Percentiles rank a stretch among this genome's conserved stretches.
Evolutionary conservation across 352 stramenopile species (phyloP).

Genomic region (Phytophthora meadii): DNA sequence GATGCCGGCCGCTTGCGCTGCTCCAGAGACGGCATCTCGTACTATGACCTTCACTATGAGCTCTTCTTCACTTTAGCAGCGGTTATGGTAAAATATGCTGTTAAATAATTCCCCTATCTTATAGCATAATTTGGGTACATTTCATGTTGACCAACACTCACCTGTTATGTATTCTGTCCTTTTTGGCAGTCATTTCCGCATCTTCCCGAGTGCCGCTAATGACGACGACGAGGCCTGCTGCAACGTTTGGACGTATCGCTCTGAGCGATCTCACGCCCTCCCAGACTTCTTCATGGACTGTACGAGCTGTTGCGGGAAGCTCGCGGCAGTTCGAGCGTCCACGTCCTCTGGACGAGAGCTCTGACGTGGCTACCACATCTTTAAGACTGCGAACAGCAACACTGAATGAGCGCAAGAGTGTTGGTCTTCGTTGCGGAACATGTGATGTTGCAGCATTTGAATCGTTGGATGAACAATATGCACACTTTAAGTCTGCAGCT

Average conservation of each 20-base stretch:
- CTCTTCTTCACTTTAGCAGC: slow-evolving; percentile 9
- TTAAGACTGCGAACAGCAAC: slow-evolving; percentile 43
- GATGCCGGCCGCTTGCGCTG: slow-evolving; percentile 52
- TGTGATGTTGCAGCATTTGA: slow-evolving; percentile 76
- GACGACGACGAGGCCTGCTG: slow-evolving; percentile 30
- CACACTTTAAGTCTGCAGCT: slow-evolving; percentile 85
- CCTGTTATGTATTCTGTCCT: background rate
- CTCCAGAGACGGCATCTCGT: slow-evolving; percentile 45
- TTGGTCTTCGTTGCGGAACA: slow-evolving; percentile 71
- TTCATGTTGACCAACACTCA: slow-evolving; percentile 22
- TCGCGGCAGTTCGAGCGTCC: slow-evolving; percentile 53
- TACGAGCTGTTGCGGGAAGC: slow-evolving; percentile 67
- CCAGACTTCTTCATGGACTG: slow-evolving; percentile 59
- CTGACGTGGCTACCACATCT: slow-evolving; percentile 18
- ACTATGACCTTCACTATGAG: slow-evolving; percentile 11
- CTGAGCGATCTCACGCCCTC: slow-evolving; percentile 61
- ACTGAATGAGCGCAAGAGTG: slow-evolving; percentile 44
- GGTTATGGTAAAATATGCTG: background rate
- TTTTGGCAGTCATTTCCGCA: slow-evolving; percentile 22
- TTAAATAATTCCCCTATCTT: background rate
- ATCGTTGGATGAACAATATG: slow-evolving; percentile 82
- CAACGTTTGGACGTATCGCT: slow-evolving; percentile 67
- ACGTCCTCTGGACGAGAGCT: slow-evolving; percentile 3
- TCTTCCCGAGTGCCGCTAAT: slow-evolving; percentile 19
- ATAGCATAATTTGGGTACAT: slow-evolving; percentile 6